A percentile compares a stretch with the other conserved stretches of the same genome.
phyloP scores from a whole-genome alignment of 352 stramenopile species.

The Globisporangium alternatum region DNA sequence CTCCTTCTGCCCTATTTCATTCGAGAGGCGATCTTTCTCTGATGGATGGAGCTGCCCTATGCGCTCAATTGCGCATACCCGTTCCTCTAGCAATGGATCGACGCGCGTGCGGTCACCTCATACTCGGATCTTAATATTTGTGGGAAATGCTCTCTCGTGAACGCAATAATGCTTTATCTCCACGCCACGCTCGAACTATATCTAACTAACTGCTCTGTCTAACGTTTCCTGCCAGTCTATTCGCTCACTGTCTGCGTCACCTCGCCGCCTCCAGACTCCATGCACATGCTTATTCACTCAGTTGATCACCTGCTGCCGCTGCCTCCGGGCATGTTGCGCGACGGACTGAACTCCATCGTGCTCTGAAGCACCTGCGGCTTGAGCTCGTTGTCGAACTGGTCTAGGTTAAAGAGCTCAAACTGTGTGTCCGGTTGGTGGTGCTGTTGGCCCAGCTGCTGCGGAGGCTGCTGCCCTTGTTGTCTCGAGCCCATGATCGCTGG shows the following conservation, averaged over 20 bases:
- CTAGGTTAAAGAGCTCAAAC: constrained; percentile 24
- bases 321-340: neutral
- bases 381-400: constrained; percentile 21
- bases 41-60: neutral
- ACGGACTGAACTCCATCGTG: constrained; percentile 21
- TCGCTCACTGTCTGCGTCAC: neutral
- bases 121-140: neutral
- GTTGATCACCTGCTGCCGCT: neutral
- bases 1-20: neutral
- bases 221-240: constrained; percentile 2
- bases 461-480: neutral
- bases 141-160: too few species aligned
- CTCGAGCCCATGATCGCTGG: neutral
- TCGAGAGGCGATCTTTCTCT: neutral
- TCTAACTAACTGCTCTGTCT: neutral
- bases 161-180: neutral
- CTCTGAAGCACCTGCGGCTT: constrained; percentile 18
- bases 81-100: neutral
- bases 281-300: too few species aligned
- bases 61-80: neutral
- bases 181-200: neutral
- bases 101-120: neutral
- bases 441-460: constrained; percentile 1
- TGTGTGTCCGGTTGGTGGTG: constrained; percentile 9
- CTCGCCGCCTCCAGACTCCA: neutral